Evolutionary conservation across 805 yeast species (phyloP), one percentile per base, ranked within the genome.

Genomic region (Ogataea nitratoaversa): DNA sequence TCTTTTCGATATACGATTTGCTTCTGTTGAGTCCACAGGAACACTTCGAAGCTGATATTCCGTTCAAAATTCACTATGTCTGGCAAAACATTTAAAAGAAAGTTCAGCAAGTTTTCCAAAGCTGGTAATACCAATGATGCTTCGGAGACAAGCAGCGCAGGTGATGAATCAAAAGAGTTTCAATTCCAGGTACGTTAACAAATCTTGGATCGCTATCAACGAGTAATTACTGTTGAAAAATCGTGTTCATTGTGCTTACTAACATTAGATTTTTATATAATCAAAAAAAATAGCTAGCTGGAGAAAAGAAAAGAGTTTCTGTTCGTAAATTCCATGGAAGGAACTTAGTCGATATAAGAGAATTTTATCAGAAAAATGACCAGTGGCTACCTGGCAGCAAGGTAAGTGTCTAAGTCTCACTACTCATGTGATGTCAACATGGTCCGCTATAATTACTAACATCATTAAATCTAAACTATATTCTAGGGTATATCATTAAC

Each of bases 311-410:
- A 41, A 75, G 79, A 40, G 83, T 86, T 24, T 76, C 86, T 0
- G 88, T 91, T 14, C 72, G 88, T 42, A 75, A 74, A 49, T 90
- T 78, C 68, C 80, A 84, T 40, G 79, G 80, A 37, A 65, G 67
- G 41, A 75, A 74, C 25, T 65, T 89, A 48, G 78, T 91, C 12
- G 96, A 90, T 53, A 84, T 90, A 38, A 74, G 98, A 43, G 96
- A 90, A 58, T 88, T 70, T 64, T 90, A 87, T 60, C 76, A 79
- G 36, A 65, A 69, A n/a, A 60, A 68, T 3, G 64, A 67, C 8
- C 82, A 79, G 44, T 69, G 72, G 66, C 72, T 72, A 44, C 98
- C 98, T 0, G 95, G 95, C 1, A 82, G 79, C 55, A 90, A 90
- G 62, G 82, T 66, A 46, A 37, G 66, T 48, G 16, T 28, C 9